These are phyloP conservation scores for Solanum dulcamara DNA, from an alignment of 257 asterid genomes.

Conservation along the genomic window DNA sequence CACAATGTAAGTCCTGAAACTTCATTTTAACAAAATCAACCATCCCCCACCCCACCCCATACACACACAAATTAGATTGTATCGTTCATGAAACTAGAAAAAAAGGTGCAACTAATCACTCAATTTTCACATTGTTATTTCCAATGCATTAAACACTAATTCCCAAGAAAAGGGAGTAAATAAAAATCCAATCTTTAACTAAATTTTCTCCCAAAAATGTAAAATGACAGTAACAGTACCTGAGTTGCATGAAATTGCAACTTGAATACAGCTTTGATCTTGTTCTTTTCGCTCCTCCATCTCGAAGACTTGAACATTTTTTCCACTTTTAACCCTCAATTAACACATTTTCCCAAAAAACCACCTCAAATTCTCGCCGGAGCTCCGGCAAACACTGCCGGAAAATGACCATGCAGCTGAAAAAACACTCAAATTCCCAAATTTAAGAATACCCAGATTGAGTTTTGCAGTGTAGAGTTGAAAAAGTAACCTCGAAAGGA, in stretches of 20 bases:
- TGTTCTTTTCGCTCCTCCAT: slow-evolving; percentile 94
- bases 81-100: not conserved
- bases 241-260: slow-evolving; percentile 95
- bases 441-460: slow-evolving; percentile 13
- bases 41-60: not conserved
- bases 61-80: not conserved
- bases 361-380: slow-evolving; percentile 28
- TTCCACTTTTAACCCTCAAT: slow-evolving; percentile 18
- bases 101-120: not conserved
- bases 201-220: slow-evolving; percentile 6
- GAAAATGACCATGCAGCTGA: slow-evolving; percentile 23
- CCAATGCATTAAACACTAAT: not conserved
- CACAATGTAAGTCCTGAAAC: not conserved
- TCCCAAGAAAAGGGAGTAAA: not conserved
- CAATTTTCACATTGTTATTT: not conserved
- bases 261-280: slow-evolving; percentile 80
- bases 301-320: slow-evolving; percentile 79
- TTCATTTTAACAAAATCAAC: not conserved
- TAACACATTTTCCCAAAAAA: slow-evolving; percentile 10
- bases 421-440: not conserved
- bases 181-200: not conserved
- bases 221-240: slow-evolving; percentile 26
- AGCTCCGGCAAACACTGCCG: slow-evolving; percentile 69
- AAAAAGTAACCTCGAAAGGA: not conserved
- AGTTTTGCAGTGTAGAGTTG: not conserved